Base-by-base conservation (phyloP, 2,329 filamentous ascomycete genomes). In the Ophiostoma fasciatum region DNA sequence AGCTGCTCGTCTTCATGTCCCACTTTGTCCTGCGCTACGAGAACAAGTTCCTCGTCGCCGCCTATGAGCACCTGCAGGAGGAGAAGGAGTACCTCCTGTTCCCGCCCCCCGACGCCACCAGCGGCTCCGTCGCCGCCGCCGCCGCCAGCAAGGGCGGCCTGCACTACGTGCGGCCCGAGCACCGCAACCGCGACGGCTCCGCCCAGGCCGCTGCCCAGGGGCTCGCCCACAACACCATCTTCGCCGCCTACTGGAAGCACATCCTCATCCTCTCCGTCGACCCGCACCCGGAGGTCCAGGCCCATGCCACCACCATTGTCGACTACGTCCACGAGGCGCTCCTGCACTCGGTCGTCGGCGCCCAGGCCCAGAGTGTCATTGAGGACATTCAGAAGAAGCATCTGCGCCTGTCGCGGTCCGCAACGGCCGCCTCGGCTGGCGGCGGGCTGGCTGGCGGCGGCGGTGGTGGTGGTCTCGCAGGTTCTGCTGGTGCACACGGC, bases 211-310 rank as follows among this genome's bases (percentile, higher is more conserved):
- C 61, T 3, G 63, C 68, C 3, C 67, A 73, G 30, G 70, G 73
- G 1, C 57, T 82, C 10, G 84, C 87, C 11, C 77, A 82, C 45
- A 90, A 93, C 51, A 94, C 85, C 0, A 82, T 94, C 14, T 94
- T 92, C 54, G 80, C 87, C 21, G 82, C 87, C 1, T 80, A 92
- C 43, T 98, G 90, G 90, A 90, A 93, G 54, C 82, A 94, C 49
- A 68, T 92, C 29, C 64, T 94, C 40, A 82, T 93, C 43, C 68
- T 96, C 55, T 88, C 84, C 30, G 83, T 93, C 14, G 90, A 98
- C 51, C 88, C 90, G 28, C 87, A 94, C 51, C 85, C 88, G 2
- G 88, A 96, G 51, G 82, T 96, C 23, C 82, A 92, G 43, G 71
- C 79, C 45, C 82, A 90, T 53, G 88, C 85, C 9, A 77, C 75